A percentile compares a stretch with the other conserved stretches of the same genome.
Evolutionary conservation across 176 grass and related monocot species (phyloP).

Genomic region (Raddia guianensis): DNA sequence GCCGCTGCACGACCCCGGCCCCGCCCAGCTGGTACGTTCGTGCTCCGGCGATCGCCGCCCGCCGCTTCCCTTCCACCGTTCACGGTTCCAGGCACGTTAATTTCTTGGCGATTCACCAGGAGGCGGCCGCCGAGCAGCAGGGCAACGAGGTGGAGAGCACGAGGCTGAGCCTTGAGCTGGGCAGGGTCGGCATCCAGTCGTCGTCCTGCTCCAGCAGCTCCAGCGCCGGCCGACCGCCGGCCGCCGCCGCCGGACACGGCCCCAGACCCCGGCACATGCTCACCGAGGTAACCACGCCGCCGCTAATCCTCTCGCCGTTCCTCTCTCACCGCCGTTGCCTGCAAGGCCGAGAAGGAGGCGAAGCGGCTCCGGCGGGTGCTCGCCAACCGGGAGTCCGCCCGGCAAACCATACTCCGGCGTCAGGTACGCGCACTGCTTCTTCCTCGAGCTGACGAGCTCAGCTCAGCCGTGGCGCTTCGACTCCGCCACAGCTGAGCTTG

Average conservation of each 20-base stretch:
- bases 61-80: background rate
- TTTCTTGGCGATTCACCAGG: background rate
- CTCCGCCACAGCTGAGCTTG: background rate
- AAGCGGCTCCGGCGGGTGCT: constrained; percentile 72
- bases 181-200: constrained; percentile 37
- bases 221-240: background rate
- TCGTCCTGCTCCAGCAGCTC: constrained; percentile 42
- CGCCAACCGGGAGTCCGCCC: constrained; percentile 78
- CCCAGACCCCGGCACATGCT: constrained; percentile 51
- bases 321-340: too few relatives aligned
- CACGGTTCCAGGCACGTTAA: background rate
- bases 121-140: background rate
- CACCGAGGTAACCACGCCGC: constrained; percentile 48
- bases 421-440: constrained; percentile 37
- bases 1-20: background rate
- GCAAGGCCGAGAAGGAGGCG: constrained; percentile 64
- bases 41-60: background rate
- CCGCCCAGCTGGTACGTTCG: background rate
- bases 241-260: background rate
- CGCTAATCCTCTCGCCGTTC: background rate
- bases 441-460: background rate
- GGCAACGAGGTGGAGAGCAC: constrained; percentile 33
- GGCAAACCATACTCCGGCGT: constrained; percentile 66
- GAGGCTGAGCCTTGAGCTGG: constrained; percentile 43
- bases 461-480: background rate